Conservation (phyloP, 176 grass and related monocot species). For the Rhynchospora pubera region DNA sequence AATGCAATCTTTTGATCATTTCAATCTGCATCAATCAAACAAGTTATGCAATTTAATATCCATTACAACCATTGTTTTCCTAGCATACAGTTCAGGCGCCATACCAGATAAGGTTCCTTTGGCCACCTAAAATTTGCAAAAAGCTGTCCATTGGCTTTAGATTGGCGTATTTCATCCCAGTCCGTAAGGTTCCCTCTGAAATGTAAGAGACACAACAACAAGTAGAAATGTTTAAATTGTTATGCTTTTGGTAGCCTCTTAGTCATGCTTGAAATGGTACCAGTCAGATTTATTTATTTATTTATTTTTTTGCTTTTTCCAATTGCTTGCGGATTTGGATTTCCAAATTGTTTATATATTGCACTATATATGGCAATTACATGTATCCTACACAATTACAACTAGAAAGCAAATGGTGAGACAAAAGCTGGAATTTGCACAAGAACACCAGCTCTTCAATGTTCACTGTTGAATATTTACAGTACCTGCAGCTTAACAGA, state of each 20-base stretch:
- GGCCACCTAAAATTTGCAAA: slow-evolving; percentile 83
- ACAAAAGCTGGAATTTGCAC: background rate
- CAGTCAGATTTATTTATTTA: background rate
- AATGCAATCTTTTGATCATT: slow-evolving; percentile 71
- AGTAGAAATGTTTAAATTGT: slow-evolving; percentile 19
- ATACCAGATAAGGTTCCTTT: slow-evolving; percentile 65
- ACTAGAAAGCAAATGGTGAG: background rate
- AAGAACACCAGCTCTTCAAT: background rate
- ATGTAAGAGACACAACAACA: slow-evolving; percentile 19
- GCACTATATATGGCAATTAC: background rate
- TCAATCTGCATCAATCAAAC: slow-evolving; percentile 48
- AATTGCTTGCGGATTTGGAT: background rate
- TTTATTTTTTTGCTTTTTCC: background rate
- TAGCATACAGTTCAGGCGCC: background rate
- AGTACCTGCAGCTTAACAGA: background rate
- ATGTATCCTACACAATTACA: background rate
- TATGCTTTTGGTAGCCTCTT: background rate
- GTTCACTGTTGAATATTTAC: background rate
- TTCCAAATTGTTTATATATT: background rate
- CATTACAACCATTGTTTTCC: background rate
- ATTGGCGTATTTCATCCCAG: slow-evolving; percentile 54
- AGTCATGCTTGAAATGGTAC: no score
- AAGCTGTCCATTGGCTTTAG: slow-evolving; percentile 61
- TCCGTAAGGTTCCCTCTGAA: slow-evolving; percentile 52
- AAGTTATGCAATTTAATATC: background rate